These are phyloP conservation scores for Thelephora terrestris DNA, from an alignment of 1,284 basidiomycete genomes.

Conservation along the genomic window DNA sequence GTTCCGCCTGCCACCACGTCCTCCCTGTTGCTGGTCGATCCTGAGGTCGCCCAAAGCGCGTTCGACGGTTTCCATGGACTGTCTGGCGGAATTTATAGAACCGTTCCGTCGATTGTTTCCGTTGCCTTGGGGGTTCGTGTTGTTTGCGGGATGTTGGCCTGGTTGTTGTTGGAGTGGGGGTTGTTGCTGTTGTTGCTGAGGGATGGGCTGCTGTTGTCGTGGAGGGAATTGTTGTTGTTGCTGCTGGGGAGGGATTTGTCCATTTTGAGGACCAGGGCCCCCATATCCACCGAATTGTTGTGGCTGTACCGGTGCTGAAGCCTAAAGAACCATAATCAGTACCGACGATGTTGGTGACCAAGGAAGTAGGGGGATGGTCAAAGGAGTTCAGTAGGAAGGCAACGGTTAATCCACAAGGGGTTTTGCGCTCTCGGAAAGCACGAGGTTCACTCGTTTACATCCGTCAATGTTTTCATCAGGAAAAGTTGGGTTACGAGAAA, in stretches of 20 bases:
- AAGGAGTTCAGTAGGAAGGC: slow-evolving; percentile 43
- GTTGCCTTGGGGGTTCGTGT: slow-evolving; percentile 5
- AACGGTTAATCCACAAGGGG: slow-evolving; percentile 46
- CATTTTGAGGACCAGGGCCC: slow-evolving; percentile 16
- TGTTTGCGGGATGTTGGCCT: slow-evolving; percentile 7
- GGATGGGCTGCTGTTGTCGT: slow-evolving; percentile 14
- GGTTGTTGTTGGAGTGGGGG: slow-evolving; percentile 18
- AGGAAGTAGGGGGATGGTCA: neutral
- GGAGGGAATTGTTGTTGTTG: too few species aligned
- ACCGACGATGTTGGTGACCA: neutral
- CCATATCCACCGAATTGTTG: slow-evolving; percentile 17
- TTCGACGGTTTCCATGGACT: slow-evolving; percentile 69
- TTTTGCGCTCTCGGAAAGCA: slow-evolving; percentile 43
- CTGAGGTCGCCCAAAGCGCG: slow-evolving; percentile 70
- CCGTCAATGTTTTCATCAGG: slow-evolving; percentile 39
- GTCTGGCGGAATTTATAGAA: slow-evolving; percentile 59
- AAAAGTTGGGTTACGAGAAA: slow-evolving; percentile 6
- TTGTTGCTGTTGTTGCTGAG: slow-evolving; percentile 17
- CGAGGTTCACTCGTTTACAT: slow-evolving; percentile 35
- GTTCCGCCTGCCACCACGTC: slow-evolving; percentile 19
- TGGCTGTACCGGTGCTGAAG: slow-evolving; percentile 21
- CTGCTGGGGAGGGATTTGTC: slow-evolving; percentile 12
- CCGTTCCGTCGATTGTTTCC: slow-evolving; percentile 20
- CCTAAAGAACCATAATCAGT: slow-evolving; percentile 13
- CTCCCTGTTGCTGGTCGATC: slow-evolving; percentile 21